Evolutionary conservation across 1,139 yeast species (phyloP).

Genomic region (Taphrina flavorubra): DNA sequence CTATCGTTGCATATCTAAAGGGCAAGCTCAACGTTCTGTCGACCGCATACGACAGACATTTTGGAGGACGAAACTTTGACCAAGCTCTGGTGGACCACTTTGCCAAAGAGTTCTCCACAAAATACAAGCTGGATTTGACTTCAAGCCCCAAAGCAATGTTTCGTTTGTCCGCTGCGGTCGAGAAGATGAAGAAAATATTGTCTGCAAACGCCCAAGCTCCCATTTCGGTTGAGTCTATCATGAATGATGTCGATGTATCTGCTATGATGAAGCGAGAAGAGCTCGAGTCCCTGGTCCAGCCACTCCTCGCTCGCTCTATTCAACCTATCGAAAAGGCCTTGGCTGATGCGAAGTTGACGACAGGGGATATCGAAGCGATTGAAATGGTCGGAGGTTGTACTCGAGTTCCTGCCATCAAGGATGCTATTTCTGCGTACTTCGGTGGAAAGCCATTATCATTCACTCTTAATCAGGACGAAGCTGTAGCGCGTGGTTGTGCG

Average conservation of each 20-base stretch:
- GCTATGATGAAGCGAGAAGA: slow-evolving; percentile 89
- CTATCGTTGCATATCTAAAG: slow-evolving; percentile 88
- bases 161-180: slow-evolving; percentile 90
- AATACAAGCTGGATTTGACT: slow-evolving; percentile 90
- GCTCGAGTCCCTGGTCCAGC: slow-evolving; percentile 85
- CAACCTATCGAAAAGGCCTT: slow-evolving; percentile 83
- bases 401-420: slow-evolving; percentile 93
- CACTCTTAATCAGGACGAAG: slow-evolving; percentile 98
- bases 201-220: slow-evolving; percentile 97
- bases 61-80: slow-evolving; percentile 98
- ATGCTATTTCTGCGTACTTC: slow-evolving; percentile 76
- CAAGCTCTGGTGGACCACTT: slow-evolving; percentile 91
- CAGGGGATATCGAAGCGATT: slow-evolving; percentile 80
- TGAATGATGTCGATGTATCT: slow-evolving; percentile 96
- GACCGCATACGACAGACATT: slow-evolving; percentile 90
- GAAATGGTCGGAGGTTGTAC: slow-evolving; percentile 98
- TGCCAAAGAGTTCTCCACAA: slow-evolving; percentile 85
- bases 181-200: slow-evolving; percentile 90
- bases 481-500: slow-evolving; percentile 98
- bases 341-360: slow-evolving; percentile 73
- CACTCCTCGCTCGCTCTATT: slow-evolving; percentile 75
- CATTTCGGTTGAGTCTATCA: slow-evolving; percentile 90
- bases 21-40: slow-evolving; percentile 95
- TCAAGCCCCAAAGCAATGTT: slow-evolving; percentile 93
- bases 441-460: slow-evolving; percentile 80